Evolutionary conservation across 352 stramenopile species (phyloP), one percentile per base, ranked within the genome.

Genomic region (Pelagophyceae sp.): DNA sequence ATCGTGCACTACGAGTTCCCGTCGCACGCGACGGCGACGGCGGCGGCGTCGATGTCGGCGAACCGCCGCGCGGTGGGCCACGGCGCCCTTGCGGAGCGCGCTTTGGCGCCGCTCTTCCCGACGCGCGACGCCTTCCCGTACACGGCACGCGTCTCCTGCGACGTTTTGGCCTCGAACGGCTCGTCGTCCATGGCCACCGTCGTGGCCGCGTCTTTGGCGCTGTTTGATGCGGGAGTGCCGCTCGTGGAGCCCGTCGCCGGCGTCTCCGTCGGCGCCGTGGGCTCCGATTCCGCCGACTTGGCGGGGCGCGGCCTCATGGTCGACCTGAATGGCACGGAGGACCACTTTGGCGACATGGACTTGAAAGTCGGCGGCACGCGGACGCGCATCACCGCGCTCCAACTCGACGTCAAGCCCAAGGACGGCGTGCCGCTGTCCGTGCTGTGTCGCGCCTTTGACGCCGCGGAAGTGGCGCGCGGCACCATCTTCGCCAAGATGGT

Each of bases 341-440:
- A 98, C 84, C 93, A 98, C 83, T 96, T 96, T 83, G 94, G 94
- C 70, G 93, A 97, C 85, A 98, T 98, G 94, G 94, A 98, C 83
- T 98, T 97, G 81, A 98, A 98, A 85, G 84, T 98, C 27, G 92
- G 91, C 23, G 93, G 93, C 32, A 96, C 92, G 19, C 83, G 84
- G 27, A 79, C 77, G 0, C 92, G 92, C 64, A 88, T 97, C 64
- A 97, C 92, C n/a, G 92, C 92, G 27, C 86, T 96, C 63, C 92
- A 96, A 81, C 80, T 97, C 37, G 93, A 97, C 79, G 90, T 97
- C 45, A 97, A 97, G 86, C 85, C 96, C 54, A 83, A 88, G 0
- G 80, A 79, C 31, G 92, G 92, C 35, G 85, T 97, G 33, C 90
- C 91, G 2, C 79, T 95, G 69, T 79, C 85, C 1, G 86, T 96